Base-by-base conservation (phyloP, 768 basidiomycete genomes). In the Agaricus bisporus region DNA sequence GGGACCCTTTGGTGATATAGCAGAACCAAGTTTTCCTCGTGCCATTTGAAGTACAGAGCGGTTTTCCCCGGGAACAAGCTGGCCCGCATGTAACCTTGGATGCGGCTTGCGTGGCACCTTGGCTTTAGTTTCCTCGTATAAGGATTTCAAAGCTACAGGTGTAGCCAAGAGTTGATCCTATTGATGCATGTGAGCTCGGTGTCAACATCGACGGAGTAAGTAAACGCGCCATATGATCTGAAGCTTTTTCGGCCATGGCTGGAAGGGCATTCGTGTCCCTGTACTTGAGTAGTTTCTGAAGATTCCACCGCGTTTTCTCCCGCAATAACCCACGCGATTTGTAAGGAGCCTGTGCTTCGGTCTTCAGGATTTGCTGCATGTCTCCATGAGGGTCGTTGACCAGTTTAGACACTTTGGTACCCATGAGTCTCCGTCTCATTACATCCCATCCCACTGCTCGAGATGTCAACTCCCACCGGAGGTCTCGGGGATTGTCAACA, bases 401-500 rank as follows among this genome's bases (percentile, higher is more conserved):
- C 32, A 85, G 64, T 29, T 70, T 62, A 41, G 73, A 66, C 14
- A 79, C 75, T 17, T 70, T 67, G 41, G 73, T 66, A 37, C 60
- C 68, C 55, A 70, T 73, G 36, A 90, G 65, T 56, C 74, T 79
- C 57, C 79, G 74, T 44, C 77, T 77, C 54, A 88, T 63, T 35
- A 92, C 61, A 62, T 98, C 95, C 75, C 89, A 83, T 0, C 93
- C 97, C 28, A 95, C 78, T 1, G 91, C 82, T 49, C 91, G 82
- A 20, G 95, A 88, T 14, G 90, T 86, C 76, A 95, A 82, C 66
- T 95, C 92, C 65, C 85, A 88, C 56, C 85, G 83, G 41, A 98
- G 72, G 71, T 99, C 97, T 54, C 80, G 75, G 14, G 92, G 91
- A 62, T 89, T 88, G 73, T 98, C 97, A 28, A 98, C 95, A n/a